Percentiles rank a stretch among this genome's conserved stretches.
phyloP scores from a whole-genome alignment of 129 eudicot species.

The Ambrosia artemisiifolia region DNA sequence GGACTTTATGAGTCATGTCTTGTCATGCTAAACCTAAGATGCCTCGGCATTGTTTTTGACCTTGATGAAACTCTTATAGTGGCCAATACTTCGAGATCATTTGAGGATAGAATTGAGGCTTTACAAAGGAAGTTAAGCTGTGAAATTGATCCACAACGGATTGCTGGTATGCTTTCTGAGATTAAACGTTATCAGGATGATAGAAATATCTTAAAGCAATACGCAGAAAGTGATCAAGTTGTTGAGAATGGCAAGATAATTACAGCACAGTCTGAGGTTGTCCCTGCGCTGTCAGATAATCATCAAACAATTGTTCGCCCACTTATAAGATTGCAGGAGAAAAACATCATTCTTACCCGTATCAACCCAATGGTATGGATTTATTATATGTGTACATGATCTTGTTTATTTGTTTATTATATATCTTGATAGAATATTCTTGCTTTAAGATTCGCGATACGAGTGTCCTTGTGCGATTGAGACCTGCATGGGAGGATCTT shows the following conservation, averaged over 20 bases:
- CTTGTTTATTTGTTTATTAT: background rate
- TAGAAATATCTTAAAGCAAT: slow-evolving; percentile 73
- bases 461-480: slow-evolving; percentile 97
- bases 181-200: slow-evolving; percentile 90
- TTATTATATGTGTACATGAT: background rate
- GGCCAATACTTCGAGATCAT: slow-evolving; percentile 92
- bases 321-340: slow-evolving; percentile 81
- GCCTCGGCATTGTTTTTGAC: slow-evolving; percentile 97
- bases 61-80: slow-evolving; percentile 96
- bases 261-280: slow-evolving; percentile 72
- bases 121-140: slow-evolving; percentile 62
- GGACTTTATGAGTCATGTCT: slow-evolving; percentile 84
- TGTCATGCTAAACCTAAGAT: slow-evolving; percentile 83
- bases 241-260: slow-evolving; percentile 74
- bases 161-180: slow-evolving; percentile 75
- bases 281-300: slow-evolving; percentile 68
- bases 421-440: background rate
- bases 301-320: slow-evolving; percentile 83
- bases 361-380: slow-evolving; percentile 71
- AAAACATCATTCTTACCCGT: slow-evolving; percentile 87
- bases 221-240: slow-evolving; percentile 91
- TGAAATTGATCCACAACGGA: slow-evolving; percentile 85
- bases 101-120: slow-evolving; percentile 90
- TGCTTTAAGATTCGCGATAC: slow-evolving; percentile 86
- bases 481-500: slow-evolving; percentile 99